Evolutionary conservation across 2,329 filamentous ascomycete species (phyloP).

Genomic region (Phialophora macrospora): DNA sequence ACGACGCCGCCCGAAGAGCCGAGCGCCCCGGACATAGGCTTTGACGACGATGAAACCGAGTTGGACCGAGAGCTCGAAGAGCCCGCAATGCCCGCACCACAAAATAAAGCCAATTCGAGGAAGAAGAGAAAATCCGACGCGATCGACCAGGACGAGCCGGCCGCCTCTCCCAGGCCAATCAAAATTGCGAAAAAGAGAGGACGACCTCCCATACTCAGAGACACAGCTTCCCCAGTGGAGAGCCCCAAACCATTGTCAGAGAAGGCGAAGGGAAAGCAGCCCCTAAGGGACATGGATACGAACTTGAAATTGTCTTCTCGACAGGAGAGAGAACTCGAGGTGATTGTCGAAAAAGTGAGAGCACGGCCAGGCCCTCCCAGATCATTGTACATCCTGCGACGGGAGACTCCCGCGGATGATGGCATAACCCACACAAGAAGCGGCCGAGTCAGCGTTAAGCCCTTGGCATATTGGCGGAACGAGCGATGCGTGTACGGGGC

Average conservation of each 20-base stretch:
- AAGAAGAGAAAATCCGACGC: constrained; percentile 38
- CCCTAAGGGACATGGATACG: constrained; percentile 36
- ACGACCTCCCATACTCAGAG: constrained; percentile 23
- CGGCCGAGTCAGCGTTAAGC: constrained; percentile 76
- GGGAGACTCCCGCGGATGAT: constrained; percentile 58
- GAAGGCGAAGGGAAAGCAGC: constrained; percentile 43
- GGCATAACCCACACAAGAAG: constrained; percentile 71
- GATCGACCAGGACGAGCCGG: constrained; percentile 32
- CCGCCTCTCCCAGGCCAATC: constrained; percentile 37
- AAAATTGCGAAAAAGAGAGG: constrained; percentile 31
- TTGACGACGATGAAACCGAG: constrained; percentile 37
- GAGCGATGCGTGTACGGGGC: constrained; percentile 75
- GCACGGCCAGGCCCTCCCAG: constrained; percentile 54
- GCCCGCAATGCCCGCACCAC: constrained; percentile 15
- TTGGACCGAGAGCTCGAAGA: constrained; percentile 23
- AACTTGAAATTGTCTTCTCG: constrained; percentile 42
- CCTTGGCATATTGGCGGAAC: constrained; percentile 84
- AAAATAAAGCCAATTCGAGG: constrained; percentile 36
- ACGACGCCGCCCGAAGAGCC: constrained; percentile 23
- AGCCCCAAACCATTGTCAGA: constrained; percentile 44
- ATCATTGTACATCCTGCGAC: constrained; percentile 57
- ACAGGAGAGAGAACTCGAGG: constrained; percentile 47
- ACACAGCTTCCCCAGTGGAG: background rate
- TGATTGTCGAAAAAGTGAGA: constrained; percentile 51
- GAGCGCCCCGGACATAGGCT: constrained; percentile 20